A percentile compares a stretch with the other conserved stretches of the same genome.
Evolutionary conservation across 139 green algal species (phyloP).

Genomic region (Chlamydomonas asymmetrica): DNA sequence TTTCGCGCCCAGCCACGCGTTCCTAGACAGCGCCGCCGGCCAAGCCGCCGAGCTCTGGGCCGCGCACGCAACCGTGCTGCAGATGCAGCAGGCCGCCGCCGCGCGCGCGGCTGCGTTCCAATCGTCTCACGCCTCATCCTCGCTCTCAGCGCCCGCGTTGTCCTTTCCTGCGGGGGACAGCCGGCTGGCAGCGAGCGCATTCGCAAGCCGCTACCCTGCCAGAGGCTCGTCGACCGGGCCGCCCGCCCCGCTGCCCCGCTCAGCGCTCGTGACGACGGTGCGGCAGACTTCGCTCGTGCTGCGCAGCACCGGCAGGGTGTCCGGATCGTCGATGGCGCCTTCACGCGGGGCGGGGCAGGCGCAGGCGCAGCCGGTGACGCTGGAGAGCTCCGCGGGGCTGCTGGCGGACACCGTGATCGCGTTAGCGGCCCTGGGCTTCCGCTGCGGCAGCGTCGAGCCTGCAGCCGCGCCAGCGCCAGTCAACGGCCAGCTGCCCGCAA

Average conservation of each 20-base stretch:
- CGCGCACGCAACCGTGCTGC: neutral
- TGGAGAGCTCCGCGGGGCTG: too few species aligned
- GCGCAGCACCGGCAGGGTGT: neutral
- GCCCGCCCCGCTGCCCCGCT: neutral
- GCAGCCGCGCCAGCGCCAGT: too few species aligned
- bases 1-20: constrained; percentile 19
- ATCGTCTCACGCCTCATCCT: too few species aligned
- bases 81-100: neutral
- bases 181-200: neutral
- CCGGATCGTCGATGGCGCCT: neutral
- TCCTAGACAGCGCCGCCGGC: constrained; percentile 1
- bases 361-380: constrained; percentile 6
- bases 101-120: neutral
- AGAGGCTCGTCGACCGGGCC: neutral
- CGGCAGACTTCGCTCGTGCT: too few species aligned
- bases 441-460: too few species aligned
- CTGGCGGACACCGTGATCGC: neutral
- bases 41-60: constrained; percentile 9
- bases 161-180: neutral
- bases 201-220: neutral
- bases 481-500: too few species aligned
- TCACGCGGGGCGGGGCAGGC: neutral
- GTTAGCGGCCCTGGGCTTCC: constrained; percentile 16
- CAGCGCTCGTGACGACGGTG: neutral
- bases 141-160: neutral